Percentiles rank a stretch among this genome's conserved stretches.
phyloP scores from a whole-genome alignment of 805 yeast species.

The Candida qinlingensis region DNA sequence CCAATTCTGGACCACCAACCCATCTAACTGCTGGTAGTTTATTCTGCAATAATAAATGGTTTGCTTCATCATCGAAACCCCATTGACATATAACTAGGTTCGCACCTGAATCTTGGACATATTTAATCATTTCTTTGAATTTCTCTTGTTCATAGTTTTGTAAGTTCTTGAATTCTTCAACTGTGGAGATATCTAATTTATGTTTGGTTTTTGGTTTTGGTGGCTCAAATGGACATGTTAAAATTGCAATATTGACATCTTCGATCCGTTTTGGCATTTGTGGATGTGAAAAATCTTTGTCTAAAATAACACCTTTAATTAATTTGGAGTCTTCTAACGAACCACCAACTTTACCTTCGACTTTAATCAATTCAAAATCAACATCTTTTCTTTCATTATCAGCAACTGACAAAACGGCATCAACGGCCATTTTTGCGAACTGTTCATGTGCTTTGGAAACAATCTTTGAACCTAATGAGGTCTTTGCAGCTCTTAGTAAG shows the following conservation, averaged over 20 bases:
- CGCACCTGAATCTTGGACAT: slow-evolving; percentile 87
- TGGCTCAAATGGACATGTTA: slow-evolving; percentile 99
- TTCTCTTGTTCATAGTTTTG: slow-evolving; percentile 91
- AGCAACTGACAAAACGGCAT: slow-evolving; percentile 87
- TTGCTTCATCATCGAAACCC: slow-evolving; percentile 99
- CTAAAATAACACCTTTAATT: slow-evolving; percentile 88
- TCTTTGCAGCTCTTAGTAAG: slow-evolving; percentile 85
- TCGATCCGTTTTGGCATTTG: slow-evolving; percentile 86
- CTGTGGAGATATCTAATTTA: slow-evolving; percentile 87
- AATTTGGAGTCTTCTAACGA: slow-evolving; percentile 78
- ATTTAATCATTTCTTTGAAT: slow-evolving; percentile 83
- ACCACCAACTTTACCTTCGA: slow-evolving; percentile 96
- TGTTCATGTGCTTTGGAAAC: slow-evolving; percentile 91
- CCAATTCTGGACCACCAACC: slow-evolving; percentile 98
- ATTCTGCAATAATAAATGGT: slow-evolving; percentile 83
- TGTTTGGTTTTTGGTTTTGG: slow-evolving; percentile 99
- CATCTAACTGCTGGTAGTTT: slow-evolving; percentile 94
- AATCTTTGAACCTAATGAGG: slow-evolving; percentile 91
- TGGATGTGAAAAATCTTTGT: slow-evolving; percentile 96
- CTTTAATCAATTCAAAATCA: slow-evolving; percentile 92
- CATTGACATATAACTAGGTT: slow-evolving; percentile 97
- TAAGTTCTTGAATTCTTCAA: slow-evolving; percentile 86
- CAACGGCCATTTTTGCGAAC: slow-evolving; percentile 96
- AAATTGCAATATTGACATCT: slow-evolving; percentile 86
- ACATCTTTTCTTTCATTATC: slow-evolving; percentile 91